These are phyloP conservation scores for Macrocystidia cucumis DNA, from an alignment of 1,284 basidiomycete species.

Conservation along the genomic window DNA sequence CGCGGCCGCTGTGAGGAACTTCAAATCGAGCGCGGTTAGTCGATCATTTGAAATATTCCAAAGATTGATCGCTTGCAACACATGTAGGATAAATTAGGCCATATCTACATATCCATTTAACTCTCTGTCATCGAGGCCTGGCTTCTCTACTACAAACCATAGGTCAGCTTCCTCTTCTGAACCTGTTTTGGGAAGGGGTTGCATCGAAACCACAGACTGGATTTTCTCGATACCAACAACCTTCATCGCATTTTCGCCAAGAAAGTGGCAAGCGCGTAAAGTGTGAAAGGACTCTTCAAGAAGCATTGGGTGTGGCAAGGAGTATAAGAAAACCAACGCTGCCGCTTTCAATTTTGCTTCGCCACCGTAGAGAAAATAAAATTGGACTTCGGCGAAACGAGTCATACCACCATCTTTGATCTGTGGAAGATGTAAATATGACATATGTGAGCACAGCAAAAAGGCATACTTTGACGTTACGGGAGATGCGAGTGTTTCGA, in stretches of 20 bases:
- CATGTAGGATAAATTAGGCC: no score
- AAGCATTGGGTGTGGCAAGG: conserved; percentile 9
- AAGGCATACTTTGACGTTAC: conserved; percentile 22
- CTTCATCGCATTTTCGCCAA: neutral
- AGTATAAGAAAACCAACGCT: conserved; percentile 10
- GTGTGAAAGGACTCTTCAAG: conserved; percentile 10
- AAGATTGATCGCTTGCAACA: no score
- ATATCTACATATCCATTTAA: conserved; percentile 5
- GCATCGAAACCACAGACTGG: conserved; percentile 8
- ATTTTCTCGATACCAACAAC: conserved; percentile 6
- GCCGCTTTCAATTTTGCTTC: neutral
- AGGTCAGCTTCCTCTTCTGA: conserved; percentile 6
- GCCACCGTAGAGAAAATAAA: conserved; percentile 9
- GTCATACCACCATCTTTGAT: no score
- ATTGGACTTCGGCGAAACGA: conserved; percentile 16
- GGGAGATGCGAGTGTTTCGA: conserved; percentile 14
- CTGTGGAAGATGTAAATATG: no score
- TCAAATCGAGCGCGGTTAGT: no score
- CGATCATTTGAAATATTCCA: no score
- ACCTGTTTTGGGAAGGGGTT: conserved; percentile 8
- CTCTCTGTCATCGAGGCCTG: conserved; percentile 12
- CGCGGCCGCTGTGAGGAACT: no score
- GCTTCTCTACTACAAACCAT: conserved; percentile 16
- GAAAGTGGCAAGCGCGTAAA: conserved; percentile 6
- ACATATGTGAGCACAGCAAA: no score